Evolutionary conservation across 140 eudicot genomes (phyloP), one percentile per base, ranked within the genome.

Genomic region (Bidens hawaiensis): DNA sequence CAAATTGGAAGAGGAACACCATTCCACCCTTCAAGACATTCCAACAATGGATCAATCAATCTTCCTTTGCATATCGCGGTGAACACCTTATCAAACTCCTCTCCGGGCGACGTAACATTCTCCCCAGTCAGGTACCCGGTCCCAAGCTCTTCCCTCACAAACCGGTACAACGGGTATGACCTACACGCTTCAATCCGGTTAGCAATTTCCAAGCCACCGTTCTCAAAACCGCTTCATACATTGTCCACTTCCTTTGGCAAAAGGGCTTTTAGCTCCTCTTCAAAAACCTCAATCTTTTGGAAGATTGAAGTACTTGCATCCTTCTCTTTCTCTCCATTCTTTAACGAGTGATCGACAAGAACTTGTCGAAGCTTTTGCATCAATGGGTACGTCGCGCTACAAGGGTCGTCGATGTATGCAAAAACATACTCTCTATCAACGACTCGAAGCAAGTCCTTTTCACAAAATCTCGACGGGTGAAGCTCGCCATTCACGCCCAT

Each of bases 1-100:
- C 74, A 76, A 45, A 90, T 86, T 21, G 97, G 97, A 54, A 90
- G 82, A 61, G 97, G 97, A 48, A 70, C 88, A 22, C 97, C 97
- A 67, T 90, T 69, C 97, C 97, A 90, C 1, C 70, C 85, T 73
- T 84, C 59, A 30, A 90, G 76, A 54, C 97, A 90, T 18, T 82
- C 87, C 78, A 90, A 26, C 79, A 90, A 72, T 0, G 97, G 97
- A 78, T 90, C 97, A 18, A 90, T 85, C 60, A 87, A 66, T 65
- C 72, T 34, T 4, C 94, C 94, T 27, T 87, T 60, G 70, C 81
- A 72, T 84, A 90, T 51, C 13, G 96, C 97, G 0, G 78, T 78
- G 9, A 86, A 90, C 74, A 90, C 96, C 83, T 87, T 87, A 50
- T 90, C 97, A 25, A 81, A 72, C 69, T 87, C 97, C 62, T 90